phyloP scores from a whole-genome alignment of 164 flowering plant genomes.

The Stephania yunnanensis region DNA sequence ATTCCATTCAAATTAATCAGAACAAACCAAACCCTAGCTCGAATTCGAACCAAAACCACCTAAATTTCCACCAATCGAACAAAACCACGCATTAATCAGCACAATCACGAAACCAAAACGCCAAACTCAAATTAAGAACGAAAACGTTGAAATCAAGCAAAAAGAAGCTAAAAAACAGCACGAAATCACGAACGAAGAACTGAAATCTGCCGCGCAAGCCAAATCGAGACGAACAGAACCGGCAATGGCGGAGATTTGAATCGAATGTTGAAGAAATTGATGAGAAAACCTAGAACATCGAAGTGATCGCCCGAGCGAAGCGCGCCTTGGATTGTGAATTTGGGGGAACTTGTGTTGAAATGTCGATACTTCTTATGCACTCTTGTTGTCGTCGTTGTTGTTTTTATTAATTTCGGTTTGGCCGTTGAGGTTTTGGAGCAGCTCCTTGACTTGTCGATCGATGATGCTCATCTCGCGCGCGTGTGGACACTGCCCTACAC shows the following conservation, averaged over 20 bases:
- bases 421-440: slow-evolving; percentile 29
- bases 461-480: neutral
- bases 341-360: neutral
- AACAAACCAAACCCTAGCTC: neutral
- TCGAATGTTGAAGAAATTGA: neutral
- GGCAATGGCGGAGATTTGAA: neutral
- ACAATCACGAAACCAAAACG: neutral
- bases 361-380: slow-evolving; percentile 45
- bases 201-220: neutral
- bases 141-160: neutral
- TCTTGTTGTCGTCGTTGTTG: slow-evolving; percentile 5
- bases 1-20: neutral
- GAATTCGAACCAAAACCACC: neutral
- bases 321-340: no score
- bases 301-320: slow-evolving; percentile 12
- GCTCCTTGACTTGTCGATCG: neutral
- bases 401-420: slow-evolving; percentile 36
- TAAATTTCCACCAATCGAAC: neutral
- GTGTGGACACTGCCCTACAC: neutral
- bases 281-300: slow-evolving; percentile 20
- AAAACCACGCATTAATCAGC: neutral
- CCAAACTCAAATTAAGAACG: neutral
- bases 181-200: neutral
- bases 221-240: neutral
- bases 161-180: neutral